phyloP scores from a whole-genome alignment of 352 stramenopile species.

The Aphanomyces invadans region DNA sequence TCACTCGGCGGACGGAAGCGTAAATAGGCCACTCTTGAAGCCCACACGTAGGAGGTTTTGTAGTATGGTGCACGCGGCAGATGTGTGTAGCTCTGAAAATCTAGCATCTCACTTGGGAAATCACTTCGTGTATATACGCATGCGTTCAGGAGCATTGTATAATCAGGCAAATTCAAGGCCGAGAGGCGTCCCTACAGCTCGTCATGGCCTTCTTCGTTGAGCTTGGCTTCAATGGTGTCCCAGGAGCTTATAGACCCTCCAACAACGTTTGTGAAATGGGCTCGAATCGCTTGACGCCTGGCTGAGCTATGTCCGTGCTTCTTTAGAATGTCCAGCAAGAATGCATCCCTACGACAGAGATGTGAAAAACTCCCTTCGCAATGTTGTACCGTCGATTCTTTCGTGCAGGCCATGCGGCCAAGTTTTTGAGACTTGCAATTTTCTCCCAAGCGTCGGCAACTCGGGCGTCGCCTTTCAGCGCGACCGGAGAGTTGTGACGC shows the following conservation, averaged over 20 bases:
- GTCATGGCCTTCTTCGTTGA: background rate
- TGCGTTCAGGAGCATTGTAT: too few species aligned
- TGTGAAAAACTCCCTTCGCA: background rate
- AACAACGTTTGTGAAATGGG: conserved; percentile 11
- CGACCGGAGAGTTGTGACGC: conserved; percentile 20
- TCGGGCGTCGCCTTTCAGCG: conserved; percentile 34
- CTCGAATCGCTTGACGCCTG: conserved; percentile 5
- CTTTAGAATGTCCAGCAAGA: background rate
- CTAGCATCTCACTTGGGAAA: too few species aligned
- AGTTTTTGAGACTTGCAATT: conserved; percentile 32
- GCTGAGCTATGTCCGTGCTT: conserved; percentile 4
- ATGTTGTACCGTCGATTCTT: conserved; percentile 30
- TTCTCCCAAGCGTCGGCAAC: conserved; percentile 48
- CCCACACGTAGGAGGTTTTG: too few species aligned
- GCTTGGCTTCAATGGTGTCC: conserved; percentile 5
- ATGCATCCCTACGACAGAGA: conserved; percentile 3
- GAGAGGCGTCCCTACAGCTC: too few species aligned
- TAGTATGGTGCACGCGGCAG: too few species aligned
- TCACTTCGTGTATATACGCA: too few species aligned
- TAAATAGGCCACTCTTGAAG: too few species aligned
- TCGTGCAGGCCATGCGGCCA: conserved; percentile 40
- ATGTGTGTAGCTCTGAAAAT: too few species aligned
- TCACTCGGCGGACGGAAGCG: too few species aligned
- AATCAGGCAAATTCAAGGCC: too few species aligned
- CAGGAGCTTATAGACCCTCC: conserved; percentile 1